Base-by-base conservation (phyloP, 352 stramenopile species). In the Globisporangium iwayamae region DNA sequence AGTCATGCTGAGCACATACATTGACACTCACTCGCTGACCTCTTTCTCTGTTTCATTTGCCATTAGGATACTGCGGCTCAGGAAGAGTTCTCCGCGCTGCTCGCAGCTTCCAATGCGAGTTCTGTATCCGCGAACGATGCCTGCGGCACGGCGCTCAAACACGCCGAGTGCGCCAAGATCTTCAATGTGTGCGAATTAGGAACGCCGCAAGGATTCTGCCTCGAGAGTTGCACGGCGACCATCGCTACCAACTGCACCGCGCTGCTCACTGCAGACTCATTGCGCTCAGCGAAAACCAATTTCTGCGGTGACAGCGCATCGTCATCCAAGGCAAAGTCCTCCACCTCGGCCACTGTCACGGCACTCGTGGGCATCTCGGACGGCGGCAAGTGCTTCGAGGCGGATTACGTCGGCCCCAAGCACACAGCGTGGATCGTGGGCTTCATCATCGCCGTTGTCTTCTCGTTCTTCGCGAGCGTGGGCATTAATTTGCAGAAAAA, bases 401-500 rank as follows among this genome's bases (percentile, higher is more conserved):
- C 68, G 4, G 68, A 80, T 39, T 92, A 94, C 60, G 63, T 73
- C n/a, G 85, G 83, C 9, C 81, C 84, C 0, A 73, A 84, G 60
- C 79, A 74, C 56, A 77, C 73, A n/a, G 70, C 79, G 25, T 94
- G 86, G 86, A 62, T 94, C n/a, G 79, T 85, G 11, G 86, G 86
- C 2, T 94, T 94, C 45, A 67, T 70, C 2, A 94, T 94, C 63
- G 82, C 86, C 3, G 78, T 94, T 18, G 79, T 92, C 18, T 94
- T 94, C 63, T 92, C 83, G 2, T 92, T 94, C 56, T 70, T 94
- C 20, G 82, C 81, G 2, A 91, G 81, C 60, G 78, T 94, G 50
- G 86, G 86, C 10, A 94, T 94, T 60, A 94, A 94, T 46, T 58
- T 94, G 59, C 86, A 94, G 62, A 94, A 94, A 70, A 83, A 78